Evolutionary conservation across 768 basidiomycete species (phyloP), one percentile per base, ranked within the genome.

Genomic region (Daedaleopsis nitida): DNA sequence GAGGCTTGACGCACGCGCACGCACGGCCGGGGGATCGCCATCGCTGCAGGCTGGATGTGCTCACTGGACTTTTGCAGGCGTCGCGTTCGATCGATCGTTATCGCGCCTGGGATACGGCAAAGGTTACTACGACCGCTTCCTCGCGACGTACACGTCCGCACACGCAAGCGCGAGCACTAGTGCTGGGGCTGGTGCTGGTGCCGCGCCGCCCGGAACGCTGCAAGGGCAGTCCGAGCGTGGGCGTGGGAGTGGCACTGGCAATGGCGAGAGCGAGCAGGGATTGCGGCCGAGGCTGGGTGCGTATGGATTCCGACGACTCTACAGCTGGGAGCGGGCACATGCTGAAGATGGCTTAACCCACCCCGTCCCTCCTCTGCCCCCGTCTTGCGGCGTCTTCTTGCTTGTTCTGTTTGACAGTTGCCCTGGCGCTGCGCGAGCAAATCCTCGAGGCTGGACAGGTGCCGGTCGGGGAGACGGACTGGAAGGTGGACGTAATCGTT

Each of bases 41-140:
- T 23, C 23, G 7, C 7, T 32, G 27, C 27, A 7, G 27, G 27
- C 27, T 32, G 27, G 27, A 32, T 32, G 27, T 32, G 27, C 27
- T 32, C 27, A 32, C 27, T 32, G 27, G 27, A 32, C 23, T 27
- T n/a, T 24, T 49, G 55, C 70, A 88, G 91, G 88, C 45, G 81
- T 93, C 50, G 91, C 87, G 11, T 93, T 92, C 65, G 91, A 92
- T 74, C 78, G 76, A 44, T 81, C 81, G 16, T 70, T 87, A 56
- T 85, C 85, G 51, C 85, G 91, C 34, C 80, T 93, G 32, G 91
- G 91, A 11, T 89, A 92, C 65, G 91, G 91, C 23, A 93, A 89
- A 72, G 91, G 91, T 7, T 92, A 89, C 74, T 93, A 93, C 66
- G 91, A 93, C 74, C 78, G 81, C 14, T 93, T 90, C 73, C 76